A percentile compares a stretch with the other conserved stretches of the same genome.
Evolutionary conservation across 1,139 yeast genomes (phyloP).

Genomic region (Diutina siamensis): DNA sequence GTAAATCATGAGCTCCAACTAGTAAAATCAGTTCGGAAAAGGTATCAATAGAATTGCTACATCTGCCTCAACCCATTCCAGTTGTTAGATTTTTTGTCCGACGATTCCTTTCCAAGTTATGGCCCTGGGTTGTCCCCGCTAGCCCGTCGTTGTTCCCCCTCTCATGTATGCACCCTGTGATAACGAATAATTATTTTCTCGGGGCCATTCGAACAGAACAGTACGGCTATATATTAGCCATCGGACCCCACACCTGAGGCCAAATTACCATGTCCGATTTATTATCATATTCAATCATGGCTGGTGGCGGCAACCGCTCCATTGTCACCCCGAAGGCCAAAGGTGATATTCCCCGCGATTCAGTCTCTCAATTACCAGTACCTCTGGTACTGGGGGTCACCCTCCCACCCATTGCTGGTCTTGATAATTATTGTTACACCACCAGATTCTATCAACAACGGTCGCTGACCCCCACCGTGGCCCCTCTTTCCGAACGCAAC

Average conservation of each 20-base stretch:
- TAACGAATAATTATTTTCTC: neutral
- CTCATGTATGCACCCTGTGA: constrained; percentile 3
- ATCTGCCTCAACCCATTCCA: neutral
- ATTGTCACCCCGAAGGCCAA: neutral
- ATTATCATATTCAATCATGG: constrained; percentile 2
- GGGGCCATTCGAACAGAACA: neutral
- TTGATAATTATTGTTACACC: constrained; percentile 4
- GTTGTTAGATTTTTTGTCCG: neutral
- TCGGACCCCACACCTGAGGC: neutral
- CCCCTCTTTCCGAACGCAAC: neutral
- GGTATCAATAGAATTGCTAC: neutral
- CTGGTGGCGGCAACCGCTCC: neutral
- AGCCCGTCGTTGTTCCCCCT: neutral
- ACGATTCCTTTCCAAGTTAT: neutral
- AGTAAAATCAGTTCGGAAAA: neutral
- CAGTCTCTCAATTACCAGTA: neutral
- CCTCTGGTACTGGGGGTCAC: neutral
- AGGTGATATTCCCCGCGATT: neutral
- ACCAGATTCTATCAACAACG: neutral
- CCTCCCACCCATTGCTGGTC: constrained; percentile 2
- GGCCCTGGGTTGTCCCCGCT: neutral
- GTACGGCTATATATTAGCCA: neutral
- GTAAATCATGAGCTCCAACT: neutral
- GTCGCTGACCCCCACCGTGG: neutral
- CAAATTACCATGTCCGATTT: neutral